Conservation (phyloP, 495 filamentous ascomycete species). For the Lindgomyces ingoldianus region DNA sequence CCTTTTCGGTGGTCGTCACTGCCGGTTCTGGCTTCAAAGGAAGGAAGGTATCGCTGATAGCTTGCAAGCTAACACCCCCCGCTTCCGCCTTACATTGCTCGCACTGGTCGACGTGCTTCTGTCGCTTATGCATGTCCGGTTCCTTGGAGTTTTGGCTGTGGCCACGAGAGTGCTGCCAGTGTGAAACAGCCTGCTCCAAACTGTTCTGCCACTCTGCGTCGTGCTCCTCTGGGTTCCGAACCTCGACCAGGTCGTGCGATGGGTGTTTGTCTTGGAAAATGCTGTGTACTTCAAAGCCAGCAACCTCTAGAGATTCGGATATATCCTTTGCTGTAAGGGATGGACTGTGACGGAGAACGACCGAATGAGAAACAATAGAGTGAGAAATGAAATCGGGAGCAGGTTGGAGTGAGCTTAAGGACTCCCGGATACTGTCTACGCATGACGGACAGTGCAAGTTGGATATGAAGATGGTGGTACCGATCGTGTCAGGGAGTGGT, state of each 20-base stretch:
- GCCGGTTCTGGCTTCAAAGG: slow-evolving; percentile 9
- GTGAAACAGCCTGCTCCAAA: slow-evolving; percentile 32
- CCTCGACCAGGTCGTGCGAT: slow-evolving; percentile 13
- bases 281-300: slow-evolving; percentile 41
- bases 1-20: slow-evolving; percentile 1
- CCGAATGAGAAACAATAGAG: slow-evolving; percentile 58
- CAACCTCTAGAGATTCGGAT: slow-evolving; percentile 33
- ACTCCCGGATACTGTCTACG: slow-evolving; percentile 56
- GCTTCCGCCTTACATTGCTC: slow-evolving; percentile 32
- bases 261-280: slow-evolving; percentile 30
- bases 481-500: slow-evolving; percentile 13
- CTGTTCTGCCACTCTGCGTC: slow-evolving; percentile 35
- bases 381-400: slow-evolving; percentile 55
- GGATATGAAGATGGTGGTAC: slow-evolving; percentile 43
- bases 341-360: slow-evolving; percentile 45
- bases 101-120: slow-evolving; percentile 36
- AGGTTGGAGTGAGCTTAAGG: slow-evolving; percentile 47
- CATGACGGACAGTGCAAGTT: slow-evolving; percentile 67
- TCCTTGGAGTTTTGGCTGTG: neutral
- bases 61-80: slow-evolving; percentile 6
- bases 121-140: slow-evolving; percentile 25
- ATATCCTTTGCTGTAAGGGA: slow-evolving; percentile 32
- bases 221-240: neutral
- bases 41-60: neutral
- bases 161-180: slow-evolving; percentile 21